Percentiles rank a stretch among this genome's conserved stretches.
phyloP scores from a whole-genome alignment of 805 yeast genomes.

The Nakazawaea populi region DNA sequence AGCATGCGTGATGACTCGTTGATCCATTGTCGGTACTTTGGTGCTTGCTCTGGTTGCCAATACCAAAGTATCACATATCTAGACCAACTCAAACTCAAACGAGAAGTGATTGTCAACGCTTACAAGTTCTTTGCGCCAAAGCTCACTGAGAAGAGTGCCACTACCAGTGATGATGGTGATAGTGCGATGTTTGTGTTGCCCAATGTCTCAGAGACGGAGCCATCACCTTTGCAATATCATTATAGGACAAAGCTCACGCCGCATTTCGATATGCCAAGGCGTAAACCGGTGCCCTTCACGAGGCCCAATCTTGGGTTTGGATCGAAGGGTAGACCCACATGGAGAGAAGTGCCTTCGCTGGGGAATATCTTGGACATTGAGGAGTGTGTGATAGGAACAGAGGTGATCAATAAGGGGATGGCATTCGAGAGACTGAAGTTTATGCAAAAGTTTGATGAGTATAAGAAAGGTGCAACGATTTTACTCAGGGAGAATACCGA shows the following conservation, averaged over 20 bases:
- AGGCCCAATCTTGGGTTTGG: conserved; percentile 87
- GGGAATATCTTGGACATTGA: conserved; percentile 74
- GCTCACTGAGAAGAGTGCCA: not conserved
- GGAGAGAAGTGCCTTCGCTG: conserved; percentile 38
- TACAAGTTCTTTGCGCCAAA: conserved; percentile 69
- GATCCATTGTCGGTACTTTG: conserved; percentile 78
- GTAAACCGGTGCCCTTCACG: conserved; percentile 27
- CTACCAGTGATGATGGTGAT: conserved; percentile 23
- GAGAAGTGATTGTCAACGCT: conserved; percentile 73
- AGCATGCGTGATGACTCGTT: conserved; percentile 46
- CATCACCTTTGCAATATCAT: conserved; percentile 69
- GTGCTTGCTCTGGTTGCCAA: conserved; percentile 93
- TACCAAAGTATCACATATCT: conserved; percentile 74
- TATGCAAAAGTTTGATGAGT: conserved; percentile 37
- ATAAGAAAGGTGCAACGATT: conserved; percentile 80
- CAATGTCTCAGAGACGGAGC: conserved; percentile 36
- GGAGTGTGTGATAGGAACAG: conserved; percentile 87
- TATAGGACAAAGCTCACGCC: conserved; percentile 96
- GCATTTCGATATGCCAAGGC: conserved; percentile 79
- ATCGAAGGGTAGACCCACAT: conserved; percentile 68
- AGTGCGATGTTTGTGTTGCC: conserved; percentile 41
- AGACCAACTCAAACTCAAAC: conserved; percentile 68
- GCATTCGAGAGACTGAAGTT: conserved; percentile 58
- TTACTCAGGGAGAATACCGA: conserved; percentile 75
- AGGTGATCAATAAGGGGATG: conserved; percentile 69